Percentiles rank a stretch among this genome's conserved stretches.
phyloP scores from a whole-genome alignment of 2,329 filamentous ascomycete genomes.

The Aspergillus versicolor region DNA sequence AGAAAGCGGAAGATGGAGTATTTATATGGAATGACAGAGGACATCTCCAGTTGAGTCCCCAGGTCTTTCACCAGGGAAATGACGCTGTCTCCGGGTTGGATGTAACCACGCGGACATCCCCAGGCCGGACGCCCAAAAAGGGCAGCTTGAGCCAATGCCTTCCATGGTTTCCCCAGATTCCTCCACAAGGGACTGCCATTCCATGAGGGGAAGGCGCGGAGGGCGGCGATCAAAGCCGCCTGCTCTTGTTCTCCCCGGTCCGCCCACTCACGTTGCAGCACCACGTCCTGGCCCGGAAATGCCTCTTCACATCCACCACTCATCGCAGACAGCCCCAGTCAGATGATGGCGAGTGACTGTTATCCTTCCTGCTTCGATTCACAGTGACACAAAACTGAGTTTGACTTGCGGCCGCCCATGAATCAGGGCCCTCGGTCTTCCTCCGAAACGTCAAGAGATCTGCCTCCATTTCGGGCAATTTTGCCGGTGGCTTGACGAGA shows the following conservation, averaged over 20 bases:
- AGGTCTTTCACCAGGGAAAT: too few relatives aligned
- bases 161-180: constrained; percentile 5
- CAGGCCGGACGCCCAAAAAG: background rate
- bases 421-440: background rate
- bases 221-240: background rate
- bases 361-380: too few relatives aligned
- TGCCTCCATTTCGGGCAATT: constrained; percentile 8
- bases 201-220: background rate
- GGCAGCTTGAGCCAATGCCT: constrained; percentile 15
- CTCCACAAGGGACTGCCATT: background rate
- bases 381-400: too few relatives aligned
- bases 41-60: too few relatives aligned
- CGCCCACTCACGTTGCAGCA: background rate
- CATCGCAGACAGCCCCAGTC: background rate
- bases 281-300: background rate
- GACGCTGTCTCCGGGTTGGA: too few relatives aligned
- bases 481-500: background rate
- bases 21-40: background rate
- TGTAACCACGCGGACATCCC: background rate
- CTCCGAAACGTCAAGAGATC: background rate
- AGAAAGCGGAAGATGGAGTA: background rate
- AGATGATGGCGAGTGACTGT: background rate
- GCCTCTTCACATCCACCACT: background rate
- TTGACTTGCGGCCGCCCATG: too few relatives aligned
- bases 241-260: background rate